These are phyloP conservation scores for Leccinum subtestaceum DNA, from an alignment of 768 basidiomycete genomes.

Conservation along the genomic window DNA sequence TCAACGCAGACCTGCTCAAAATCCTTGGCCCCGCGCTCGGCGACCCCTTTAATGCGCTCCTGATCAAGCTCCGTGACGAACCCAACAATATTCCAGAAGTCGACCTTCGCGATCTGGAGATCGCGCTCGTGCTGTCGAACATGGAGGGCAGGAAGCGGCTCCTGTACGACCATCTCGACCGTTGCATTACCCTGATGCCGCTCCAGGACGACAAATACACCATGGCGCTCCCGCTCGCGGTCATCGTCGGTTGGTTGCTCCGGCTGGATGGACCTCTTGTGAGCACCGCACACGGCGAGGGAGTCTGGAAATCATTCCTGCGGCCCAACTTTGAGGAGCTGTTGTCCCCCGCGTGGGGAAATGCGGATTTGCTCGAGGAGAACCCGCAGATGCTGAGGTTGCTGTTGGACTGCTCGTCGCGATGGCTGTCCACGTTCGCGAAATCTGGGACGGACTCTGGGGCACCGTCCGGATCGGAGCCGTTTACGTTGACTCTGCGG, in stretches of 20 bases:
- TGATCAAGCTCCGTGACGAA: slow-evolving; percentile 2
- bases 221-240: slow-evolving; percentile 4
- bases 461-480: neutral
- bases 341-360: slow-evolving; percentile 5
- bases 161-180: slow-evolving; percentile 3
- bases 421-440: neutral
- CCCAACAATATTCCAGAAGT: slow-evolving; percentile 1
- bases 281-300: neutral
- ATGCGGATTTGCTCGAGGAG: slow-evolving; percentile 5
- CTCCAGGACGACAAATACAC: neutral
- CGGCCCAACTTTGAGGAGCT: slow-evolving; percentile 1
- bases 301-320: neutral
- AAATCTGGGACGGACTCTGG: neutral
- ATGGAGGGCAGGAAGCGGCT: neutral
- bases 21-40: slow-evolving; percentile 3
- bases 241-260: slow-evolving; percentile 6
- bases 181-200: neutral
- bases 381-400: slow-evolving; percentile 6
- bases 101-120: slow-evolving; percentile 6
- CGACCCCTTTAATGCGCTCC: slow-evolving; percentile 4
- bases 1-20: neutral
- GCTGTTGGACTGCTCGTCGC: neutral
- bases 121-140: slow-evolving; percentile 2
- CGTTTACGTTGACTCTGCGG: neutral
- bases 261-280: slow-evolving; percentile 1